Evolutionary conservation across 345 rosid genomes (phyloP), one percentile per base, ranked within the genome.

Genomic region (Aquilaria yunnanensis): DNA sequence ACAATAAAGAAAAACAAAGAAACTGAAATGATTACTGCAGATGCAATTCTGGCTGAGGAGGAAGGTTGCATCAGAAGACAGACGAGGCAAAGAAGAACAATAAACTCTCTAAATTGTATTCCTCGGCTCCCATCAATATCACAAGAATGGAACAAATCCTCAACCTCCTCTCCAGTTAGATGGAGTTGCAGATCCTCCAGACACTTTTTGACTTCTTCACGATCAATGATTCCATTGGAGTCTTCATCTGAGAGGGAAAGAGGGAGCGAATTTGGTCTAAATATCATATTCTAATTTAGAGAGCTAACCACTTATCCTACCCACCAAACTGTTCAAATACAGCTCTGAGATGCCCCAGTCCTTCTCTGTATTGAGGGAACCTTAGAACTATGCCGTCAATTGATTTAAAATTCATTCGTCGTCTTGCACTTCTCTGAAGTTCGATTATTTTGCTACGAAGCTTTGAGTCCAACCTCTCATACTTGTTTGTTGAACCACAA

Each of bases 91-190:
- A 85, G 74, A 37, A 89, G 91, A 57, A 92, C 98, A 64, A 82
- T 78, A 55, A 87, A 89, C 80, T 89, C 98, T 51, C 68, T 92
- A 74, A 92, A 92, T 46, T 81, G 89, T 68, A 92, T 89, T 72
- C 85, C 92, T 74, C 78, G 68, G 65, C 77, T 85, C 70, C 92
- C 79, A 72, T 87, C 91, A 72, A 89, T 79, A 69, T 92, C 96
- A 72, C 96, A 87, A 47, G 90, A 87, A 68, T 75, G 73, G 49
- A 83, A 92, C 47, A 89, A 73, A 69, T 87, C 96, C 68, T 82
- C 80, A 9, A 87, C 75, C 72, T 87, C 96, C 75, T 77, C 81
- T 11, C 83, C 95, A 9, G 78, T 76, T 52, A 84, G 66, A 58
- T 63, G 68, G 31, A 87, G 68, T 12, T 79, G 76, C 74, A 85